Evolutionary conservation across 768 basidiomycete genomes (phyloP).

Genomic region (Hemileccinum rubropunctum): DNA sequence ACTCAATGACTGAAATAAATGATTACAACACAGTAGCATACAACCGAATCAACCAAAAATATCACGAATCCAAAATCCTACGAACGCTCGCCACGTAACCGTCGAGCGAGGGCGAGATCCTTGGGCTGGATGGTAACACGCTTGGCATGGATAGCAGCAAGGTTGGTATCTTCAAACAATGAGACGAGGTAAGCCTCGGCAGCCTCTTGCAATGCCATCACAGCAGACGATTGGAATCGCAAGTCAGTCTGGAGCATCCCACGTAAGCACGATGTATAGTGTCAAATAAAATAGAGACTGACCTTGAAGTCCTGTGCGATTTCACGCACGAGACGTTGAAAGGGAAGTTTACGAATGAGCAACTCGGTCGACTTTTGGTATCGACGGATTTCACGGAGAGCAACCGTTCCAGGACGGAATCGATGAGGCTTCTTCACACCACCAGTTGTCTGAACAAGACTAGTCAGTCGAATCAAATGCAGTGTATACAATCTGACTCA

Average conservation of each 20-base stretch:
- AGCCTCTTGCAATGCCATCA: slow-evolving; percentile 6
- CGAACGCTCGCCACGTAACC: slow-evolving; percentile 75
- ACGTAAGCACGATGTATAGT: neutral
- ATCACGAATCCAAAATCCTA: slow-evolving; percentile 29
- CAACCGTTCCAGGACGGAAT: slow-evolving; percentile 80
- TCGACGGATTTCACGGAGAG: slow-evolving; percentile 82
- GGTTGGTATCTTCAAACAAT: slow-evolving; percentile 6
- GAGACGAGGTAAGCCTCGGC: slow-evolving; percentile 3
- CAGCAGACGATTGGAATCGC: slow-evolving; percentile 5
- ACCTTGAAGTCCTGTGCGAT: slow-evolving; percentile 91
- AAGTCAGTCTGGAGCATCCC: neutral
- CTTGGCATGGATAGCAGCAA: slow-evolving; percentile 4
- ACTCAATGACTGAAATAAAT: no score
- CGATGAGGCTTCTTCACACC: slow-evolving; percentile 93
- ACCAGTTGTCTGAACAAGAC: slow-evolving; percentile 52
- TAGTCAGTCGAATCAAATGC: neutral
- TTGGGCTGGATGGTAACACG: slow-evolving; percentile 3
- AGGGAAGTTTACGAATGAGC: slow-evolving; percentile 82
- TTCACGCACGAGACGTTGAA: slow-evolving; percentile 87
- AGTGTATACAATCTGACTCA: slow-evolving; percentile 25
- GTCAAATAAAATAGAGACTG: slow-evolving; percentile 5
- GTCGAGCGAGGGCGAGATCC: slow-evolving; percentile 63
- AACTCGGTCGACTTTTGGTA: slow-evolving; percentile 88
- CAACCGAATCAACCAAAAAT: slow-evolving; percentile 3
- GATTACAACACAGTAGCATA: slow-evolving; percentile 15